These are phyloP conservation scores for Teratosphaeriaceae sp. DNA, from an alignment of 2,329 filamentous ascomycete genomes.

Conservation along the genomic window DNA sequence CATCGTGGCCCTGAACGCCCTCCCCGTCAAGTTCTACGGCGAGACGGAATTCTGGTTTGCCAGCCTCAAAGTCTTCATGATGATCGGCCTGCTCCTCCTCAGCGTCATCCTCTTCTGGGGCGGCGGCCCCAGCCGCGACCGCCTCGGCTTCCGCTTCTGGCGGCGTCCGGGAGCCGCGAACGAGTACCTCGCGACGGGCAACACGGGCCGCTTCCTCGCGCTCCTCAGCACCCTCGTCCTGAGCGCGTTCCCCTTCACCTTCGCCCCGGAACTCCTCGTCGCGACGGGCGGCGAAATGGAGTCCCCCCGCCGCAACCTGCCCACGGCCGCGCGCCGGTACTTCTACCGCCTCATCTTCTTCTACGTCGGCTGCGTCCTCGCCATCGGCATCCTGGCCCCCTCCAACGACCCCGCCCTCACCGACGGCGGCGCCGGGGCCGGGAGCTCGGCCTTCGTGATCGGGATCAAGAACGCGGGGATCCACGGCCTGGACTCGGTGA, in stretches of 20 bases:
- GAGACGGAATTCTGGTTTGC: constrained; percentile 46
- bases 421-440: constrained; percentile 16
- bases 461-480: constrained; percentile 42
- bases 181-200: constrained; percentile 39
- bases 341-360: constrained; percentile 57
- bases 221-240: constrained; percentile 45
- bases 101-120: constrained; percentile 52
- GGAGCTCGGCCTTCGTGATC: constrained; percentile 6
- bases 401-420: constrained; percentile 47
- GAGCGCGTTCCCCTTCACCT: constrained; percentile 47
- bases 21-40: constrained; percentile 45
- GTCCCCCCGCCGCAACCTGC: constrained; percentile 51
- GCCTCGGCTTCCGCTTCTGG: constrained; percentile 48
- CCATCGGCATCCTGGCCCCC: constrained; percentile 55
- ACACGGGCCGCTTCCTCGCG: constrained; percentile 46
- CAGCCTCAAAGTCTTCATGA: constrained; percentile 38
- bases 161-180: constrained; percentile 43
- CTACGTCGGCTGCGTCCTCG: constrained; percentile 51
- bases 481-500: constrained; percentile 54
- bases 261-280: constrained; percentile 50
- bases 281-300: constrained; percentile 51
- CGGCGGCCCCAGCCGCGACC: constrained; percentile 46
- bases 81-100: constrained; percentile 46
- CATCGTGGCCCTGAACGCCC: constrained; percentile 39
- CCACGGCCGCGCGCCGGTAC: constrained; percentile 52